Conservation (phyloP, 345 rosid species). For the Aethionema arabicum region DNA sequence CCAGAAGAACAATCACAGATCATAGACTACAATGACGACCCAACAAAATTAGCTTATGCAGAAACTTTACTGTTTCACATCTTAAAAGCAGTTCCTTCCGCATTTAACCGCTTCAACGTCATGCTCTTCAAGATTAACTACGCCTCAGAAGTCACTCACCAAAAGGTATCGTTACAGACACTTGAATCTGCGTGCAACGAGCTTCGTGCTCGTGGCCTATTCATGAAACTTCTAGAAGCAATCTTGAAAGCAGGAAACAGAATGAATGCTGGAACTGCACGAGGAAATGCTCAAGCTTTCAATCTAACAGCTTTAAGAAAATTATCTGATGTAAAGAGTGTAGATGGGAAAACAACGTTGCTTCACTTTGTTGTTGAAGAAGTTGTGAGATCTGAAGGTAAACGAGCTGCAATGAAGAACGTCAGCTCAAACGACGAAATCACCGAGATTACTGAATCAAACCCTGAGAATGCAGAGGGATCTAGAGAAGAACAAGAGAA, state of each 20-base stretch:
- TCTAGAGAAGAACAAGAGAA: conserved; percentile 55
- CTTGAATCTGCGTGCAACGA: conserved; percentile 70
- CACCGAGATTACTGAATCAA: conserved; percentile 35
- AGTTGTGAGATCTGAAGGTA: conserved; percentile 77
- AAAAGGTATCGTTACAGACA: conserved; percentile 45
- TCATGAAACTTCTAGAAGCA: conserved; percentile 83
- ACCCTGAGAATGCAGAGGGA: conserved; percentile 27
- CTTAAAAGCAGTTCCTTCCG: conserved; percentile 63
- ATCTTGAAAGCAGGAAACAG: conserved; percentile 91
- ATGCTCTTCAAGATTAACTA: conserved; percentile 79
- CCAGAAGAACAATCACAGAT: conserved; percentile 66
- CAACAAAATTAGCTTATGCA: conserved; percentile 61
- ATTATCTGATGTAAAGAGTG: conserved; percentile 83
- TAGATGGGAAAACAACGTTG: conserved; percentile 73
- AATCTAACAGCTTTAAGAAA: conserved; percentile 63
- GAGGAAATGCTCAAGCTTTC: conserved; percentile 92
- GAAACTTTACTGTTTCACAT: conserved; percentile 69
- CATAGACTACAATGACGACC: conserved; percentile 55
- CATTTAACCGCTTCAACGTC: conserved; percentile 63
- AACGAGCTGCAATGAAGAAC: conserved; percentile 55
- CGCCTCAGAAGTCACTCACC: conserved; percentile 51
- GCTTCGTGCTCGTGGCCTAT: conserved; percentile 67
- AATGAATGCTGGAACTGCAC: conserved; percentile 85
- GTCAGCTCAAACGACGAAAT: conserved; percentile 41
- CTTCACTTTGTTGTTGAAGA: conserved; percentile 89